Evolutionary conservation across 495 filamentous ascomycete genomes (phyloP), one percentile per base, ranked within the genome.

Genomic region (Penicillium subrubescens): DNA sequence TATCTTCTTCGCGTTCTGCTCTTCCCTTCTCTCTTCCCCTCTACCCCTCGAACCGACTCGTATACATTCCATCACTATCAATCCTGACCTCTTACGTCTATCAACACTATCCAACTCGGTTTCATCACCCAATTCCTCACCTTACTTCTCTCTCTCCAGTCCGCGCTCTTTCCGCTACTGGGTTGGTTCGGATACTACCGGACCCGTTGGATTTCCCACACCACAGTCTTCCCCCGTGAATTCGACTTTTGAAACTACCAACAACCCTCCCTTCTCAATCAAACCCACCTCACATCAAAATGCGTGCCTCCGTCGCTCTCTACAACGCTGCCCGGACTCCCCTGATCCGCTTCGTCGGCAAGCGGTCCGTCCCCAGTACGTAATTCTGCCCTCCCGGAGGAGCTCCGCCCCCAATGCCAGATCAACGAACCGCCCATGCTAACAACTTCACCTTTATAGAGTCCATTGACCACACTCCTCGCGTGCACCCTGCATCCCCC

Each of bases 291-390:
- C 11, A 63, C 21, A 59, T 71, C 74, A 83, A 64, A 68, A 88
- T 94, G 89, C 87, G 83, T 71, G 81, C 86, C 62, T 90, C 92
- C 62, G 80, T 81, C 70, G 84, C 80, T 67, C 83, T 94, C 62
- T 86, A 88, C 70, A 86, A 87, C 74, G 87, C 87, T 68, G 84
- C 87, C 67, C 89, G 92, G 64, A 90, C 86, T 44, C 92, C 92
- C 57, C 80, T 96, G 77, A 99, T 99, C 73, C 88, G 89, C 66
- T 99, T 99, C 82, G 67, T 98, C 51, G 95, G 95, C 73, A 95
- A 93, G 83, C 89, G 95, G 61, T 82, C 88, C 27, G 81, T 87
- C 66, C 94, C 94, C 68, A 77, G 94, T 97, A 84, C 55, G 90
- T 84, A 33, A n/a, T 37, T 27, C 54, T 27, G 43, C 54, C 46